Evolutionary conservation across 352 stramenopile genomes (phyloP), one percentile per base, ranked within the genome.

Genomic region (Pythium angustatum): DNA sequence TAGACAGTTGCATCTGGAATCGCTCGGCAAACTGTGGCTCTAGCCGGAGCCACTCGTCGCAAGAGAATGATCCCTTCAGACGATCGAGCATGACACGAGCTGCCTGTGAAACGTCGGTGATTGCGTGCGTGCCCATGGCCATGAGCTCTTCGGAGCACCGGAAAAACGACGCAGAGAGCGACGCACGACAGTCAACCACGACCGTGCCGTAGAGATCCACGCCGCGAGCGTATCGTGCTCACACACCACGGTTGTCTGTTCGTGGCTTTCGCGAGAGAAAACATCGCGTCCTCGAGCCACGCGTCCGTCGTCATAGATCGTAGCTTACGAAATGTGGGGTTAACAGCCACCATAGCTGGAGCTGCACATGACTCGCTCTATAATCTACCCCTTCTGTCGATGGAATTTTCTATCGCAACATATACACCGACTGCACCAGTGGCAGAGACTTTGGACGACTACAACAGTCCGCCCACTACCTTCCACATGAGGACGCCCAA

Each of bases 81-180:
- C 43, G 9, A 0, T 27, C 31, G 3, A 78, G 28, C 15, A 67
- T 56, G 14, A 77, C 72, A 14, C 76, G 48, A 2, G 60, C 48
- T 31, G 28, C 33, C 6, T 47, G 17, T 21, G 68, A 51, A 5
- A 79, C 67, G 0, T 61, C 47, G 0, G 26, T 28, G 17, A 91
- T 91, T 7, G 64, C 41, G 33, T 96, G 83, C 11, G 75, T 73
- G 28, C 72, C 69, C 33, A 92, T 65, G 22, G 91, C 79, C 48
- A 96, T 70, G 30, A 94, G 75, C 53, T 93, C 82, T 58, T 96
- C 87, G 28, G 84, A 92, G 44, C 78, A 90, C 14, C 73, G 77
- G 61, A 96, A 85, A 33, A 93, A 94, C 7, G 75, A 88, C 4
- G 72, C 53, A 4, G 62, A 58, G 14, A 96, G 79, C 0, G 70